phyloP scores from a whole-genome alignment of 805 yeast genomes.

The Wickerhamiella occidentalis region DNA sequence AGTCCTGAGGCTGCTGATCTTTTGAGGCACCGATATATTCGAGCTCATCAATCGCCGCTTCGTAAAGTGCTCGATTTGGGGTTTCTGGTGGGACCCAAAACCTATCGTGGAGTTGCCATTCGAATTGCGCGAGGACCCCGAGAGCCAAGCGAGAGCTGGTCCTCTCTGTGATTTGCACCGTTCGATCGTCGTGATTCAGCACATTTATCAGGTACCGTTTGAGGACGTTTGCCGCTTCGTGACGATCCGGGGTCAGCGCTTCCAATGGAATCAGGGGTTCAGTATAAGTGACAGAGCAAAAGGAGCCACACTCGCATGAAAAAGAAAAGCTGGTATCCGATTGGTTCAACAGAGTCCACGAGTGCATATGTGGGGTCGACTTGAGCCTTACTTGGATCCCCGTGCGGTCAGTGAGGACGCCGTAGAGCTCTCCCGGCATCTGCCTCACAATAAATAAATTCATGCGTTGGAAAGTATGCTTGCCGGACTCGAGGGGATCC shows the following conservation, averaged over 20 bases:
- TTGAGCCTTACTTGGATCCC: background rate
- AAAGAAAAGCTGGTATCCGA: background rate
- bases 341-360: background rate
- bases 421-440: background rate
- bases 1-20: background rate
- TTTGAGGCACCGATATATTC: background rate
- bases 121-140: constrained; percentile 2
- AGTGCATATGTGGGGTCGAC: background rate
- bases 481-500: background rate
- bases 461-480: background rate
- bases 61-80: background rate
- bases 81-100: constrained; percentile 4
- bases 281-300: background rate
- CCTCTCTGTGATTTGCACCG: background rate
- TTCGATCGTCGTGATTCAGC: background rate
- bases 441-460: background rate
- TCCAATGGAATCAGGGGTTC: background rate
- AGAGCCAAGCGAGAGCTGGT: background rate
- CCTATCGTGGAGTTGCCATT: background rate
- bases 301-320: constrained; percentile 2
- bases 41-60: background rate
- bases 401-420: background rate
- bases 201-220: background rate
- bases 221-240: constrained; percentile 1
- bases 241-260: background rate